These are phyloP conservation scores for Sabuloglossum arenarium DNA, from an alignment of 495 filamentous ascomycete species.

Conservation along the genomic window DNA sequence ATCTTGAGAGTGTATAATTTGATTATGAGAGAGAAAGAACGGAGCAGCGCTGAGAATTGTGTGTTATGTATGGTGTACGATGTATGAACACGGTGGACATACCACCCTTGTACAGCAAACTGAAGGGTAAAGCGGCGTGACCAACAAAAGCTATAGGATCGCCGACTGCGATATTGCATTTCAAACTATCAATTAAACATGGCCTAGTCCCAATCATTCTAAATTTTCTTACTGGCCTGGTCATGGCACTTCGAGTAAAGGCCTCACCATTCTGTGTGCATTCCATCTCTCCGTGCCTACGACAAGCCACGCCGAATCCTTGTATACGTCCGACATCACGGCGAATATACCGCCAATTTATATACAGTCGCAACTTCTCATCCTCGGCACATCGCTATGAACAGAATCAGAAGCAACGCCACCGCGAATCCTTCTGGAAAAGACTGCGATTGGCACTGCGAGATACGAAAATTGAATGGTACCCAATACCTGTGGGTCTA, in stretches of 20 bases:
- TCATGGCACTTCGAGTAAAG: background rate
- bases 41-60: background rate
- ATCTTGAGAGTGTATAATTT: background rate
- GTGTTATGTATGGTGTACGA: too few species aligned
- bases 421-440: constrained; percentile 38
- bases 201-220: background rate
- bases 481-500: constrained; percentile 81
- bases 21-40: background rate
- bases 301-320: background rate
- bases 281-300: background rate
- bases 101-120: background rate
- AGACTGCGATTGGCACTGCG: constrained; percentile 39
- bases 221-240: background rate
- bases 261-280: background rate
- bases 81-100: background rate
- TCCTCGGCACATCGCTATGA: constrained; percentile 19
- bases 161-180: background rate
- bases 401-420: constrained; percentile 8
- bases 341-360: constrained; percentile 8
- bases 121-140: background rate
- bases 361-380: constrained; percentile 19
- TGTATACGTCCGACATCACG: background rate
- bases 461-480: constrained; percentile 74
- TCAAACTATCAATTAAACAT: background rate
- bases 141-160: background rate